Evolutionary conservation across 2,329 filamentous ascomycete genomes (phyloP), one percentile per base, ranked within the genome.

Genomic region (Metarhizium anisopliae): DNA sequence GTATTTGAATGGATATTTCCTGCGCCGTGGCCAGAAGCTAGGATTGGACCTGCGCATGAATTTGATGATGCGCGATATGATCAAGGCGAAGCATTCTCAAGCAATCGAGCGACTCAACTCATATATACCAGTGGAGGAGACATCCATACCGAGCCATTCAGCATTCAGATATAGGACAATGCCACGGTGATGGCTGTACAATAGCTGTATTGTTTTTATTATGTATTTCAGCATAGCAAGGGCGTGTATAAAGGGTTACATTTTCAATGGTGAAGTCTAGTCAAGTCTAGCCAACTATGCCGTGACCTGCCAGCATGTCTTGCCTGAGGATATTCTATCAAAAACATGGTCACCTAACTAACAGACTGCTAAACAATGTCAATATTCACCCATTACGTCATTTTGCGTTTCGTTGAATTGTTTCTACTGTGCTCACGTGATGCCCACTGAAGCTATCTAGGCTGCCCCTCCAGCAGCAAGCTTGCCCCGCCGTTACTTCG

Each of bases 1-100:
- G 50, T 95, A 86, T 64, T 81, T 93, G 62, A 96, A 95, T 67
- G 93, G 92, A 0, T 99, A 93, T 72, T 87, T 99, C 58, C 78
- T 95, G 36, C 78, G 76, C 52, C 80, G 86, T 45, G 94, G 88
- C 0, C 78, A 82, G 62, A 81, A 89, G 66, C 64, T 92, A 58
- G 89, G 89, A 1, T 75, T 96, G n/a, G 75, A 81, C 52, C 85
- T 85, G 63, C 81, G 83, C 11, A 76, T 86, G 59, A 94, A 95
- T 66, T 84, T 85, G 63, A 80, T 89, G 76, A 74, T 95, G 47
- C 74, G 87, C 68, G 76, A 85, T 54, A 72, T 91, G 72, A 84
- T 96, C 51, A 84, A 87, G 65, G 88, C 84, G 29, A 93, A 88
- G 74, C 72, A 79, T 6, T 61, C 63, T 38, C 63, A 69, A 32